Conservation (phyloP, 345 rosid genomes). For the Cardamine chenopodiifolia region DNA sequence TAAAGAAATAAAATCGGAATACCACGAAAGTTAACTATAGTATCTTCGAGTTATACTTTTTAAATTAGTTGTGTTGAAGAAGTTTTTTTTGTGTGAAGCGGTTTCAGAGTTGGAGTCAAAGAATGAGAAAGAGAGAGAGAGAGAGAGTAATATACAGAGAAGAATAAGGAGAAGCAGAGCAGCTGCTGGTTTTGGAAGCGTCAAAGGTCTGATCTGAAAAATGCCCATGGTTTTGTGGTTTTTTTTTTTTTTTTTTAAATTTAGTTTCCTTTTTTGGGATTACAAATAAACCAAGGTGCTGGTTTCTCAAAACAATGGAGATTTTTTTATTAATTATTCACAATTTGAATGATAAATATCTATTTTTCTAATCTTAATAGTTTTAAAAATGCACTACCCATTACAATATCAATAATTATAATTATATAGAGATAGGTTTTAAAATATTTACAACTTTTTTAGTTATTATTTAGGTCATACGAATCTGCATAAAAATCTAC, state of each 20-base stretch:
- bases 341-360: not conserved
- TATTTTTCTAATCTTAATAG: not conserved
- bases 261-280: conserved; percentile 29
- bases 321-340: not conserved
- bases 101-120: conserved; percentile 8
- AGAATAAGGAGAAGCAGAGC: conserved; percentile 11
- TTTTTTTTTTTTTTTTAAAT: not conserved
- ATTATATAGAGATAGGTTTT: not conserved
- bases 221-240: conserved; percentile 76
- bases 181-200: conserved; percentile 56
- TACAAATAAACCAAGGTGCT: conserved; percentile 34
- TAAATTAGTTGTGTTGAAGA: not conserved
- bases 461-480: not conserved
- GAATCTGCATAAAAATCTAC: not conserved
- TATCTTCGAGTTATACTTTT: not conserved
- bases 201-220: conserved; percentile 36
- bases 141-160: conserved; percentile 34
- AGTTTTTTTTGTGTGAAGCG: not conserved
- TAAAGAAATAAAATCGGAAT: not conserved
- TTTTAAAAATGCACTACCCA: not conserved
- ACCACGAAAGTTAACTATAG: not conserved
- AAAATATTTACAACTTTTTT: not conserved
- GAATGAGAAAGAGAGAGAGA: conserved; percentile 17
- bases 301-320: conserved; percentile 39
- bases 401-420: not conserved